A percentile compares a stretch with the other conserved stretches of the same genome.
phyloP scores from a whole-genome alignment of 306 rosid genomes.

The Sindora glabra region DNA sequence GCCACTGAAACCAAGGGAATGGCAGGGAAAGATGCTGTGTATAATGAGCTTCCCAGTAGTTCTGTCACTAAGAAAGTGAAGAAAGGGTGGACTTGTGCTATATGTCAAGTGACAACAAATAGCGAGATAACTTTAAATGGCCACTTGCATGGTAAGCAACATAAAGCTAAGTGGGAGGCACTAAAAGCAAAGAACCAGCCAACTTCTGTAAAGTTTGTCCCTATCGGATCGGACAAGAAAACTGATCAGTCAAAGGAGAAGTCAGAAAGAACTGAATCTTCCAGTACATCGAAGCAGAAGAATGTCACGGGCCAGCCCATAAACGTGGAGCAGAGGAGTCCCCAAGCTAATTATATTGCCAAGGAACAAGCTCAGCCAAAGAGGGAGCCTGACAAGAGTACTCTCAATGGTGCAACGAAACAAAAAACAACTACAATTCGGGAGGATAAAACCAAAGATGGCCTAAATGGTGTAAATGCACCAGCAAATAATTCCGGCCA shows the following conservation, averaged over 20 bases:
- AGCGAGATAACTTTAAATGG: not conserved
- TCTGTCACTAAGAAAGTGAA: constrained; percentile 16
- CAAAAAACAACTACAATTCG: not conserved
- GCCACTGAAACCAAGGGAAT: not conserved
- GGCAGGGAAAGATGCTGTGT: not conserved
- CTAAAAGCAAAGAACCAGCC: constrained; percentile 17
- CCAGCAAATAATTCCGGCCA: not conserved
- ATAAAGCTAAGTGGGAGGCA: constrained; percentile 23
- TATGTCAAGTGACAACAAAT: constrained; percentile 21
- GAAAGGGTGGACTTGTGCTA: constrained; percentile 42
- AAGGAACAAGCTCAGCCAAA: not conserved
- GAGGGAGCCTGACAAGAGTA: not conserved
- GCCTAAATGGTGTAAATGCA: not conserved
- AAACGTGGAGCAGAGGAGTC: not conserved
- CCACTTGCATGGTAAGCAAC: constrained; percentile 28
- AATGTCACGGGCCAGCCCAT: not conserved
- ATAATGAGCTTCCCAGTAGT: constrained; percentile 11
- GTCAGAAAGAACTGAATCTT: not conserved
- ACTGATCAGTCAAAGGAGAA: constrained; percentile 1
- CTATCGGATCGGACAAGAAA: not conserved
- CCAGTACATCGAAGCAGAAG: constrained; percentile 7
- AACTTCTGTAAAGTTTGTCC: not conserved
- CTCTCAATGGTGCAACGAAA: not conserved
- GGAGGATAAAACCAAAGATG: not conserved
- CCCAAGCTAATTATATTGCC: not conserved